phyloP scores from a whole-genome alignment of 1,139 yeast genomes.

The Komagataea norvegica region DNA sequence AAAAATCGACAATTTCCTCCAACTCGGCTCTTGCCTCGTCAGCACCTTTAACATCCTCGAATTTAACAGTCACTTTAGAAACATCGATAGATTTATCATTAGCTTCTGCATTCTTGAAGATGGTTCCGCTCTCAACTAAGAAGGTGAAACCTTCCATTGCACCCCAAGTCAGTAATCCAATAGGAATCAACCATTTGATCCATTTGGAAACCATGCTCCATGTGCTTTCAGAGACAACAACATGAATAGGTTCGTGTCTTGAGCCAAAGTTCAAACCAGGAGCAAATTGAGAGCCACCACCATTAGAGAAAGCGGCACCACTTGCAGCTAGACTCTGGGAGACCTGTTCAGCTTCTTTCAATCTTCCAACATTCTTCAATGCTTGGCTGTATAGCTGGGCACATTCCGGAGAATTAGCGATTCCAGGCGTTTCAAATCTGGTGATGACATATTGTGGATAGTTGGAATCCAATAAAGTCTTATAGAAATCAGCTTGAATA shows the following conservation, averaged over 20 bases:
- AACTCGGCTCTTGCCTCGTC: constrained; percentile 98
- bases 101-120: constrained; percentile 58
- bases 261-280: constrained; percentile 30
- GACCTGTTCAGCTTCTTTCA: constrained; percentile 62
- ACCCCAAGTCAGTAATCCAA: constrained; percentile 69
- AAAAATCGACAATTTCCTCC: constrained; percentile 93
- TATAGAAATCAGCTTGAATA: constrained; percentile 79
- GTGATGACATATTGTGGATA: constrained; percentile 93
- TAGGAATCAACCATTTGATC: constrained; percentile 84
- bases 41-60: constrained; percentile 93
- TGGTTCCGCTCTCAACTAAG: constrained; percentile 78
- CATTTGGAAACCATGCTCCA: constrained; percentile 76
- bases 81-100: constrained; percentile 79
- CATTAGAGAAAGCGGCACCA: constrained; percentile 25
- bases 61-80: constrained; percentile 79
- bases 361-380: constrained; percentile 68
- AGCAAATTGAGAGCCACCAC: constrained; percentile 8
- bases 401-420: constrained; percentile 76
- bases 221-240: constrained; percentile 79
- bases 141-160: constrained; percentile 72
- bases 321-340: constrained; percentile 31
- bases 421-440: constrained; percentile 87
- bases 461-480: constrained; percentile 62
- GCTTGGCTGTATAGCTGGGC: constrained; percentile 76
- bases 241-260: constrained; percentile 74